A percentile compares a stretch with the other conserved stretches of the same genome.
Evolutionary conservation across 768 basidiomycete species (phyloP).

Genomic region (Russula ochroleuca): DNA sequence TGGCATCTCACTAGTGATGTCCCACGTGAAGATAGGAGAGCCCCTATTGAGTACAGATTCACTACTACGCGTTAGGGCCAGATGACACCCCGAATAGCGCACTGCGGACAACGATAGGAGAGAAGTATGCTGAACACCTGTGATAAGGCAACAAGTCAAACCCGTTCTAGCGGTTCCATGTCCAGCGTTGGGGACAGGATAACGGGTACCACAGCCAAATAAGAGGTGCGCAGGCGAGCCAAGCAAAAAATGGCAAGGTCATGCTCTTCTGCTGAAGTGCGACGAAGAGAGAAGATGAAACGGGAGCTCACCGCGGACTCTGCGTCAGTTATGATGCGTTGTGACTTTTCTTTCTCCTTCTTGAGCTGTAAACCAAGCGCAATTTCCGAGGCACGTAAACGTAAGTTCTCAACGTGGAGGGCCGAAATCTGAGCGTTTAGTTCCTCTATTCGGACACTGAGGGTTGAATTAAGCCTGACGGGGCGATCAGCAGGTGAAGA

Average conservation of each 20-base stretch:
- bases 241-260: background rate
- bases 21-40: background rate
- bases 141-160: background rate
- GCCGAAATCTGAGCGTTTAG: constrained; percentile 77
- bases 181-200: background rate
- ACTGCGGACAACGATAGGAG: background rate
- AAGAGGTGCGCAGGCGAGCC: background rate
- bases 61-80: background rate
- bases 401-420: constrained; percentile 79
- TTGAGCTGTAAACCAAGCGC: constrained; percentile 70
- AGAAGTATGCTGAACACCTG: too few species aligned
- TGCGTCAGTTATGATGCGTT: constrained; percentile 64
- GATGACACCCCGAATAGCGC: background rate
- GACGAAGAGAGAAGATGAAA: constrained; percentile 1
- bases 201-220: background rate
- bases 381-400: constrained; percentile 76
- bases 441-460: constrained; percentile 80
- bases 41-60: background rate
- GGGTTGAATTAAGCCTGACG: constrained; percentile 73
- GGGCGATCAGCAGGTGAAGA: constrained; percentile 14
- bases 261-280: background rate
- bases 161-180: background rate
- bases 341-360: constrained; percentile 73
- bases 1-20: too few species aligned
- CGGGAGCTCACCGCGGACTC: constrained; percentile 61